phyloP scores from a whole-genome alignment of 1,139 yeast species.

The Debaryomycetaceae sp. region DNA sequence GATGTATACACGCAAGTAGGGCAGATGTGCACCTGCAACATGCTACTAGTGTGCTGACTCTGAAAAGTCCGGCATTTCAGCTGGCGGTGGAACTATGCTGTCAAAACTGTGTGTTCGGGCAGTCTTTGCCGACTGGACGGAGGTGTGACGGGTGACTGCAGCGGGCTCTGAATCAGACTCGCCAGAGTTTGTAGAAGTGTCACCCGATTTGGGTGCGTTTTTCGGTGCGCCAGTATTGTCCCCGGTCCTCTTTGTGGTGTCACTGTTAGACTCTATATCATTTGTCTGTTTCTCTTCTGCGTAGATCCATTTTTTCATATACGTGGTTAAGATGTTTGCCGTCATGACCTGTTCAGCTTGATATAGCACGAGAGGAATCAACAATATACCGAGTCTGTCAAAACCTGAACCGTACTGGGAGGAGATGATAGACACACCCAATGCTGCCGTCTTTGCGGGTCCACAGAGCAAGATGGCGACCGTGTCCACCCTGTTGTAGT shows the following conservation, averaged over 20 bases:
- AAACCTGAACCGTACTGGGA: conserved; percentile 73
- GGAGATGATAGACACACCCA: conserved; percentile 77
- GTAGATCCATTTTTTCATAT: conserved; percentile 65
- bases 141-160: background rate
- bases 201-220: background rate
- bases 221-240: background rate
- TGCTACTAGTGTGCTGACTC: background rate
- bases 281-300: conserved; percentile 25
- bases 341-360: conserved; percentile 84
- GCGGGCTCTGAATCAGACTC: background rate
- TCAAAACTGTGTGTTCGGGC: background rate
- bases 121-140: background rate
- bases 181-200: background rate
- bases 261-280: conserved; percentile 7
- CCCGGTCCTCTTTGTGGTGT: background rate
- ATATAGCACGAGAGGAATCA: conserved; percentile 79
- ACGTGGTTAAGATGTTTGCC: conserved; percentile 65
- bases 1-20: background rate
- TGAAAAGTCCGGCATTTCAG: background rate
- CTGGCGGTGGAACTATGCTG: background rate
- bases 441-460: conserved; percentile 89
- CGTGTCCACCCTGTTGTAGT: conserved; percentile 67
- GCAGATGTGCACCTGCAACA: background rate
- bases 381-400: conserved; percentile 61
- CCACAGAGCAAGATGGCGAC: conserved; percentile 83